Conservation (phyloP, 805 yeast species). For the Candida maesae region DNA sequence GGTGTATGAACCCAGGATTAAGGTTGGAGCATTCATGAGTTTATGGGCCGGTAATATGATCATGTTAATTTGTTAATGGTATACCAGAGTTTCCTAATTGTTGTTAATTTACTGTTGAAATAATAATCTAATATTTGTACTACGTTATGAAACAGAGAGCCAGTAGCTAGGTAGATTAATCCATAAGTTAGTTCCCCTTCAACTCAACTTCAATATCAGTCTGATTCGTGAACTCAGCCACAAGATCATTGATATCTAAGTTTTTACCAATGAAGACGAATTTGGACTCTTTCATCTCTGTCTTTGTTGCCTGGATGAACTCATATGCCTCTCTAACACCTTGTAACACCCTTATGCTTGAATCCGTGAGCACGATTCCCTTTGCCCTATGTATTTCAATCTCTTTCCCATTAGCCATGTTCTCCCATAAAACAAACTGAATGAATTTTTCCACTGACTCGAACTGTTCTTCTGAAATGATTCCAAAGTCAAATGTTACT, state of each 20-base stretch:
- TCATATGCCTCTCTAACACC: constrained; percentile 95
- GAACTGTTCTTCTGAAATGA: constrained; percentile 34
- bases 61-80: no score
- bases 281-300: constrained; percentile 45
- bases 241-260: constrained; percentile 36
- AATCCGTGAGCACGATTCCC: constrained; percentile 56
- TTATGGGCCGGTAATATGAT: no score
- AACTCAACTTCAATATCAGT: constrained; percentile 1
- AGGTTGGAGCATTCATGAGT: no score
- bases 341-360: constrained; percentile 46
- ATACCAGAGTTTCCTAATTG: no score
- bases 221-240: constrained; percentile 28
- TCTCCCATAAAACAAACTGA: constrained; percentile 77
- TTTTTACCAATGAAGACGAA: constrained; percentile 75
- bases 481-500: constrained; percentile 42
- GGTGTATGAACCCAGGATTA: no score
- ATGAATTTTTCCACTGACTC: constrained; percentile 54
- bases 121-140: no score
- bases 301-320: constrained; percentile 44
- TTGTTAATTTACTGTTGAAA: no score
- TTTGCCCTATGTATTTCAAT: constrained; percentile 80
- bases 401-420: constrained; percentile 35
- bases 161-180: no score
- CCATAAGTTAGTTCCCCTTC: no score
- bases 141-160: no score